Conservation (phyloP, 202 grass and related monocot species). For the Brachypodium distachyon region DNA sequence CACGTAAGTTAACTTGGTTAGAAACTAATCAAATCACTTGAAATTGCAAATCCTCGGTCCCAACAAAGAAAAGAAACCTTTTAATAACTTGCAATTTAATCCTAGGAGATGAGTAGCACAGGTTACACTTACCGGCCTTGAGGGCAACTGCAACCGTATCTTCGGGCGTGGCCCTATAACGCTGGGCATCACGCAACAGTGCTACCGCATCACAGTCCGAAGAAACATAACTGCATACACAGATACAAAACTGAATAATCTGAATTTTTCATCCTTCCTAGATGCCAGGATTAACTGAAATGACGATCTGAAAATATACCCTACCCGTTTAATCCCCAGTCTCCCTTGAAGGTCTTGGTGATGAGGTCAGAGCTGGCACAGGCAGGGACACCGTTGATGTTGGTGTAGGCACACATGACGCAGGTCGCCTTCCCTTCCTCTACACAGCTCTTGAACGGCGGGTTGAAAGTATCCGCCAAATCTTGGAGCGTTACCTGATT, state of each 20-base stretch:
- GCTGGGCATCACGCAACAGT: conserved; percentile 36
- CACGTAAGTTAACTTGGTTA: too few species aligned
- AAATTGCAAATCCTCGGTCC: too few species aligned
- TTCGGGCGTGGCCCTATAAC: conserved; percentile 34
- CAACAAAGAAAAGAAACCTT: too few species aligned
- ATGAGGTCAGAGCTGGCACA: conserved; percentile 49
- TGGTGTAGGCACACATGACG: conserved; percentile 68
- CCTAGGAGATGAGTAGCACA: too few species aligned
- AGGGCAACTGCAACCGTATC: conserved; percentile 47
- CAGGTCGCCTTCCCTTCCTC: conserved; percentile 45
- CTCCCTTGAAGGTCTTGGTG: conserved; percentile 16
- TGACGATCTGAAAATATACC: neutral
- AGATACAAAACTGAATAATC: neutral
- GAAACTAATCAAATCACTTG: too few species aligned
- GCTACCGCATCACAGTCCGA: conserved; percentile 67
- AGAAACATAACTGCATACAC: conserved; percentile 31
- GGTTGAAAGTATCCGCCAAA: conserved; percentile 57
- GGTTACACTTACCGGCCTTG: conserved; percentile 37
- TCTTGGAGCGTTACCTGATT: conserved; percentile 49
- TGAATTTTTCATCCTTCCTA: neutral
- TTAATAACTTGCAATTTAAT: too few species aligned
- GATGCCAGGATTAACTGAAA: neutral
- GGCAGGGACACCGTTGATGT: conserved; percentile 46
- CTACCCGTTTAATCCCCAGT: conserved; percentile 49
- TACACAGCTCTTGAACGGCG: conserved; percentile 60